These are phyloP conservation scores for Craterostigma plantagineum DNA, from an alignment of 257 asterid species.

Conservation along the genomic window DNA sequence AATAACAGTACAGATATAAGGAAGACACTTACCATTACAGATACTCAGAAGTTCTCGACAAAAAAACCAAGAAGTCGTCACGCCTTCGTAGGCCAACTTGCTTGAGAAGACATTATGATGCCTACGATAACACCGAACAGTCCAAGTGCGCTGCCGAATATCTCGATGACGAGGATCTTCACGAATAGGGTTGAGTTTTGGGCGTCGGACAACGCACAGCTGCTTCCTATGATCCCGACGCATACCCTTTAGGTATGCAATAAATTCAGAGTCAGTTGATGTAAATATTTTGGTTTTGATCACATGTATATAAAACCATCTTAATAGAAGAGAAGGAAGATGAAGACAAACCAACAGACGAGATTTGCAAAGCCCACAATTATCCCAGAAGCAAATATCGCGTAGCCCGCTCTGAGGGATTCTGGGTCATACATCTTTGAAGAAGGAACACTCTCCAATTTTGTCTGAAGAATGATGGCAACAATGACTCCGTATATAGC, in stretches of 20 bases:
- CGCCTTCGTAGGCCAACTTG: constrained; percentile 75
- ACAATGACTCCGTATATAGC: constrained; percentile 98
- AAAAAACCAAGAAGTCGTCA: constrained; percentile 11
- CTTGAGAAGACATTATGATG: constrained; percentile 98
- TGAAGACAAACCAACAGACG: constrained; percentile 72
- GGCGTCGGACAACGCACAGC: constrained; percentile 94
- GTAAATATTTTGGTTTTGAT: too few species aligned
- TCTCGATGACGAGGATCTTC: constrained; percentile 94
- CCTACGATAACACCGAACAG: constrained; percentile 94
- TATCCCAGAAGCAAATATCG: constrained; percentile 94
- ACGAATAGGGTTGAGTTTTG: constrained; percentile 96
- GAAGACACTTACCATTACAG: too few species aligned
- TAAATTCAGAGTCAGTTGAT: too few species aligned
- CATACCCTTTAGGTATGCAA: constrained; percentile 34
- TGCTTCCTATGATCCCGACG: constrained; percentile 97
- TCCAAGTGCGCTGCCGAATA: constrained; percentile 96
- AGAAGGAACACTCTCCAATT: constrained; percentile 79
- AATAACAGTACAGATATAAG: too few species aligned
- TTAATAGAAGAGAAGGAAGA: background rate
- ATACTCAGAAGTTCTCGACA: background rate
- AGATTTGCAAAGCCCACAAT: constrained; percentile 98
- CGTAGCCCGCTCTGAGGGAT: constrained; percentile 94
- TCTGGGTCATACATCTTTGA: constrained; percentile 61
- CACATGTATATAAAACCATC: background rate
- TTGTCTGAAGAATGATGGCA: constrained; percentile 98